Conservation (phyloP, 805 yeast species). For the Barnettozyma californica region DNA sequence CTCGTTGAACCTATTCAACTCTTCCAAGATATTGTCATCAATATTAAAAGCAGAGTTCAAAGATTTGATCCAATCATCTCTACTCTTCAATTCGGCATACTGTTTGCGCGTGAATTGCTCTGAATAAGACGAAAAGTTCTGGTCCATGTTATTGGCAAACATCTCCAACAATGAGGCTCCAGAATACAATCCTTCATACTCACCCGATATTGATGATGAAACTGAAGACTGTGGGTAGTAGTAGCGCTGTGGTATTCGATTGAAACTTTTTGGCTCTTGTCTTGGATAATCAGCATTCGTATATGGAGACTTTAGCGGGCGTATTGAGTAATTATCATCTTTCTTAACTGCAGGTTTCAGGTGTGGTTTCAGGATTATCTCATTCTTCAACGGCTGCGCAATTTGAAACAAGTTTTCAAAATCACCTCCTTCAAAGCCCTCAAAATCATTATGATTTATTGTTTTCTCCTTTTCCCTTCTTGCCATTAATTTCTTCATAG, state of each 20-base stretch:
- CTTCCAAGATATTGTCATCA: slow-evolving; percentile 15
- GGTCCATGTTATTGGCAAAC: slow-evolving; percentile 4
- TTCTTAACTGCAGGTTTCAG: neutral
- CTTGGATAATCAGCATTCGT: neutral
- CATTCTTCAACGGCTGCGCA: neutral
- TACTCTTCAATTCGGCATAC: slow-evolving; percentile 2
- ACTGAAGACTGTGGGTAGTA: slow-evolving; percentile 1
- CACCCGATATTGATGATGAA: slow-evolving; percentile 1
- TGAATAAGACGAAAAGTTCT: slow-evolving; percentile 4
- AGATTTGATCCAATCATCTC: slow-evolving; percentile 15
- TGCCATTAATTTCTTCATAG: neutral
- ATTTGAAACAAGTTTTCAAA: neutral
- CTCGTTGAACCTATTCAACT: slow-evolving; percentile 7
- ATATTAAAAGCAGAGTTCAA: slow-evolving; percentile 17
- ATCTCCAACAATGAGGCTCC: slow-evolving; percentile 9
- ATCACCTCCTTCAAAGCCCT: slow-evolving; percentile 9
- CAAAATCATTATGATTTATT: slow-evolving; percentile 15
- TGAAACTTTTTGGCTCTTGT: neutral
- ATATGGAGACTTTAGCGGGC: neutral
- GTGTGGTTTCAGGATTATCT: neutral
- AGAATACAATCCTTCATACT: slow-evolving; percentile 2
- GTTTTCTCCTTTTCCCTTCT: slow-evolving; percentile 12
- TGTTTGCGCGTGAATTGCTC: neutral
- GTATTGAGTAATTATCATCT: no score
- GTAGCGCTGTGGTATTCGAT: neutral